Percentiles rank a stretch among this genome's conserved stretches.
These are phyloP conservation scores for Aurifilum marmelostoma DNA, from an alignment of 2,329 filamentous ascomycete genomes.

Conservation along the genomic window DNA sequence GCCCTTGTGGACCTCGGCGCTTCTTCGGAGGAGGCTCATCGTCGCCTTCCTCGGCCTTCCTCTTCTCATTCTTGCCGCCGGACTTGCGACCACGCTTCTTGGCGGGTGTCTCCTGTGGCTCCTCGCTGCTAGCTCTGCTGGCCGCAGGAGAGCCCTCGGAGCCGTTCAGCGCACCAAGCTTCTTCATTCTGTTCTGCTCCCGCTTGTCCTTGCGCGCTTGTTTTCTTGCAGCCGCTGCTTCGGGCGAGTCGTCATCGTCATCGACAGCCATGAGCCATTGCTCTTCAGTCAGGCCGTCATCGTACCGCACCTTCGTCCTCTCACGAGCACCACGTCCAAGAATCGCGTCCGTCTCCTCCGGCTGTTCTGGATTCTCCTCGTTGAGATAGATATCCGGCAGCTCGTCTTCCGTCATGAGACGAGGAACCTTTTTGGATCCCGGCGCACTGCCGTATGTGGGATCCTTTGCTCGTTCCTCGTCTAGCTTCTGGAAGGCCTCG, in stretches of 20 bases:
- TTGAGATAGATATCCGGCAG: constrained; percentile 92
- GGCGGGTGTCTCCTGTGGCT: constrained; percentile 64
- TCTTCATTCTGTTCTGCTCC: constrained; percentile 73
- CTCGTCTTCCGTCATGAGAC: constrained; percentile 85
- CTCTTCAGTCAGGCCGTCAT: constrained; percentile 96
- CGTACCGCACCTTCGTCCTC: constrained; percentile 90
- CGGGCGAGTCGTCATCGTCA: constrained; percentile 91
- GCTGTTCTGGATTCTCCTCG: constrained; percentile 80
- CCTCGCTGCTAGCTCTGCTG: constrained; percentile 85
- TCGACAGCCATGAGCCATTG: constrained; percentile 99
- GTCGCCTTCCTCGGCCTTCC: constrained; percentile 81
- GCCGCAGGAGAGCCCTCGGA: constrained; percentile 72
- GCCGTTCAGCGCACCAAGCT: constrained; percentile 39
- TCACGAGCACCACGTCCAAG: constrained; percentile 91
- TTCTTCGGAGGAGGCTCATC: constrained; percentile 80
- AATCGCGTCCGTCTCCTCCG: constrained; percentile 72
- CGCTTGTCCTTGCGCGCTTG: constrained; percentile 82
- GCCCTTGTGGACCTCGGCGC: constrained; percentile 71
- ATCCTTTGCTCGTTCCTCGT: constrained; percentile 70
- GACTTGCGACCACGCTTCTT: constrained; percentile 89
- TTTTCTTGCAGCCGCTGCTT: constrained; percentile 89
- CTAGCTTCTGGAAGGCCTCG: constrained; percentile 76
- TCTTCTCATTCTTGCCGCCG: constrained; percentile 75
- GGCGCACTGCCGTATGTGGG: constrained; percentile 71
- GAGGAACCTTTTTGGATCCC: constrained; percentile 67